These are phyloP conservation scores for Teratosphaeria pseudoeucalypti DNA, from an alignment of 2,329 filamentous ascomycete species.

Conservation along the genomic window DNA sequence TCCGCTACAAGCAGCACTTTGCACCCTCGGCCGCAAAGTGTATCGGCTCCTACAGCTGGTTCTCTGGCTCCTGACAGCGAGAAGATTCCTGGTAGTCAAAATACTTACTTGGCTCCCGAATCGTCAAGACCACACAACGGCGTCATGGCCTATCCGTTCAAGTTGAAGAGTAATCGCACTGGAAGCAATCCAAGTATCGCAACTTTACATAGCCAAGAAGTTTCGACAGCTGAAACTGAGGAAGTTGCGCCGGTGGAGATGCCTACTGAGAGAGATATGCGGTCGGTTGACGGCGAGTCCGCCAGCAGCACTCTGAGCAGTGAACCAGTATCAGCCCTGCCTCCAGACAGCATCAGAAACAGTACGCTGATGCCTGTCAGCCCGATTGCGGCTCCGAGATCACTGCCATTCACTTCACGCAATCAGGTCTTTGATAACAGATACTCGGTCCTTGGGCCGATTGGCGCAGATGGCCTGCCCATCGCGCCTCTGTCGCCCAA, in stretches of 20 bases:
- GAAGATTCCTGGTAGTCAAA: conserved; percentile 26
- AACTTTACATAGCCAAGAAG: conserved; percentile 14
- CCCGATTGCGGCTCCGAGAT: neutral
- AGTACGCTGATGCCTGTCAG: conserved; percentile 1
- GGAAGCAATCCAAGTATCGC: conserved; percentile 14
- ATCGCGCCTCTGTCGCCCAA: conserved; percentile 10
- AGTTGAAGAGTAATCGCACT: conserved; percentile 39
- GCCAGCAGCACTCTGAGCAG: neutral
- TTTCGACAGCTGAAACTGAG: neutral
- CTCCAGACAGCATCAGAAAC: conserved; percentile 4
- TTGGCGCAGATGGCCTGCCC: conserved; percentile 23
- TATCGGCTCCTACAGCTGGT: conserved; percentile 9
- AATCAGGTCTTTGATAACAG: conserved; percentile 15
- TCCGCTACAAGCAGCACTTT: neutral
- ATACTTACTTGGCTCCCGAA: conserved; percentile 38
- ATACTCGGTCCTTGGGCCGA: conserved; percentile 8
- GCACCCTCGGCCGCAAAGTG: conserved; percentile 22
- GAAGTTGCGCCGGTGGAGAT: conserved; percentile 5
- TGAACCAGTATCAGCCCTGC: neutral
- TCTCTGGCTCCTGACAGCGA: conserved; percentile 7
- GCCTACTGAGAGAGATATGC: conserved; percentile 3
- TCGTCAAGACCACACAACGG: conserved; percentile 57
- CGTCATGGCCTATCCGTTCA: conserved; percentile 65
- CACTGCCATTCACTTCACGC: conserved; percentile 9
- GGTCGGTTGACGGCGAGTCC: neutral